Conservation (phyloP, 129 eudicot genomes). For the Oenanthe sinensis region DNA sequence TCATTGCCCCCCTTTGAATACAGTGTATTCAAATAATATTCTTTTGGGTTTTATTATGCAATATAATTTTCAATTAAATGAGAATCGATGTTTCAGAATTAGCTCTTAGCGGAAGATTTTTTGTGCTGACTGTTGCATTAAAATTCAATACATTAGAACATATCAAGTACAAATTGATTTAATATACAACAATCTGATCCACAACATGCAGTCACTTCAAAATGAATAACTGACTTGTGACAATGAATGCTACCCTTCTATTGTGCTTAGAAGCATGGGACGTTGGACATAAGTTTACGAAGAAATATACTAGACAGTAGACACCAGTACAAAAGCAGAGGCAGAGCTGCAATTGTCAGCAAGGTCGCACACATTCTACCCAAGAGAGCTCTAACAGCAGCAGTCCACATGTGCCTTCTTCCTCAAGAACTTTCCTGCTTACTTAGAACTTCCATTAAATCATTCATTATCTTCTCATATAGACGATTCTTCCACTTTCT, state of each 20-base stretch:
- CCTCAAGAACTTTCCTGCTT: constrained; percentile 10
- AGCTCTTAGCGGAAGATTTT: not conserved
- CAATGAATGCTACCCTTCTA: not conserved
- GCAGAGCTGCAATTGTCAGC: constrained; percentile 33
- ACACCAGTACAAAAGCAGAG: constrained; percentile 12
- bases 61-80: constrained; percentile 1
- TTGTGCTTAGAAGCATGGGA: not conserved
- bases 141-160: too few relatives aligned
- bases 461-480: constrained; percentile 15
- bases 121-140: not conserved
- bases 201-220: not conserved
- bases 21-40: not conserved
- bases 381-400: constrained; percentile 51
- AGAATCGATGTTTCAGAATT: not conserved
- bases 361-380: constrained; percentile 53
- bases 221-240: not conserved
- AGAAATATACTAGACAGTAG: not conserved
- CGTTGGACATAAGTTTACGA: not conserved
- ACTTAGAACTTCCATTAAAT: constrained; percentile 14
- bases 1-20: not conserved
- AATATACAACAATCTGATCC: not conserved
- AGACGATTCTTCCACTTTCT: constrained; percentile 35
- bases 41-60: not conserved
- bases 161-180: too few relatives aligned
- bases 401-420: constrained; percentile 28